A percentile compares a stretch with the other conserved stretches of the same genome.
phyloP scores from a whole-genome alignment of 768 basidiomycete species.

The Leccinum variicolor region DNA sequence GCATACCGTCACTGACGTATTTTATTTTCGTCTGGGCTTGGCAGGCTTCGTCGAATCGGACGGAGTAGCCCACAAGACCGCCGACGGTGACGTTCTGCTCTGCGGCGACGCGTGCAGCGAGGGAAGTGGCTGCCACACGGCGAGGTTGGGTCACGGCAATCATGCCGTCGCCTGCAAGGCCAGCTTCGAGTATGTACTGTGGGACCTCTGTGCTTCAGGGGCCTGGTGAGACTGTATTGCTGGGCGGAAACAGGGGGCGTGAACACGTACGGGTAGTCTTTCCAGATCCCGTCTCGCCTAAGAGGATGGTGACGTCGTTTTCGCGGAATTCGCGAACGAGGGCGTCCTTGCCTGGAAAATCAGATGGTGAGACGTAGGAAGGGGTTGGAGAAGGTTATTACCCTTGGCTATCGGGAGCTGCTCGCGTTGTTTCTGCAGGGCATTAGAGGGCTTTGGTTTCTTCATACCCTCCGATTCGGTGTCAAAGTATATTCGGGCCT shows the following conservation, averaged over 20 bases:
- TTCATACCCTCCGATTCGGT: slow-evolving; percentile 14
- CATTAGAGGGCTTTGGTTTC: slow-evolving; percentile 5
- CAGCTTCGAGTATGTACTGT: slow-evolving; percentile 88
- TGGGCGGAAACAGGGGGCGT: neutral
- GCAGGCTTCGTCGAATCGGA: slow-evolving; percentile 89
- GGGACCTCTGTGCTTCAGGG: slow-evolving; percentile 75
- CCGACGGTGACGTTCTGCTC: slow-evolving; percentile 79
- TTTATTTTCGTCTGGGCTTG: slow-evolving; percentile 80
- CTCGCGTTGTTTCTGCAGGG: slow-evolving; percentile 60
- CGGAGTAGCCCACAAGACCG: slow-evolving; percentile 84
- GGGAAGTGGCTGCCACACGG: slow-evolving; percentile 89
- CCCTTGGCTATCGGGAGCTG: slow-evolving; percentile 80
- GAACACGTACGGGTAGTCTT: slow-evolving; percentile 92
- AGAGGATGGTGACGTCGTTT: slow-evolving; percentile 82
- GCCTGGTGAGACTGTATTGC: slow-evolving; percentile 16
- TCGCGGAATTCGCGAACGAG: slow-evolving; percentile 68
- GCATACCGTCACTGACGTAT: slow-evolving; percentile 97
- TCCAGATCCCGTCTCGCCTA: slow-evolving; percentile 97
- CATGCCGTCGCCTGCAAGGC: slow-evolving; percentile 63
- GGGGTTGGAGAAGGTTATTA: slow-evolving; percentile 21
- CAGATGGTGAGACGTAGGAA: neutral
- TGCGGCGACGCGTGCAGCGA: slow-evolving; percentile 85
- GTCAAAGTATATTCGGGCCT: slow-evolving; percentile 12
- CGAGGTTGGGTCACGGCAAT: slow-evolving; percentile 96
- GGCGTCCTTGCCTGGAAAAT: slow-evolving; percentile 61